These are phyloP conservation scores for Saururus chinensis DNA, from an alignment of 164 flowering plant genomes.

Conservation along the genomic window DNA sequence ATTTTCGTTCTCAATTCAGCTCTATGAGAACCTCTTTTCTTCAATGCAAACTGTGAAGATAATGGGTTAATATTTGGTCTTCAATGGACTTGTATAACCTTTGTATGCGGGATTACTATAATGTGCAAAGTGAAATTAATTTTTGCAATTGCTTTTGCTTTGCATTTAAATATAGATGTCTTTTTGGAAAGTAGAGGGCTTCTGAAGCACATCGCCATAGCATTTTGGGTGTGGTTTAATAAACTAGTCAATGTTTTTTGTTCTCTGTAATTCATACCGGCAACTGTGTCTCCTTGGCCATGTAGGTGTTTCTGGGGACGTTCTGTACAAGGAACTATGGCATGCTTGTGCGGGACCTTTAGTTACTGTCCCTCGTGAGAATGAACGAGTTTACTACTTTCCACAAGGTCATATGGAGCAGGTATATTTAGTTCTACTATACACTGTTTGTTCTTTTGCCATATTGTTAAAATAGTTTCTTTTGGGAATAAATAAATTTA, in stretches of 20 bases:
- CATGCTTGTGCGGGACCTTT: slow-evolving; percentile 94
- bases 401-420: slow-evolving; percentile 97
- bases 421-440: slow-evolving; percentile 21
- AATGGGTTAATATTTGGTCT: too few relatives aligned
- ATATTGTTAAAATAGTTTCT: too few relatives aligned
- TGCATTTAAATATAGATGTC: background rate
- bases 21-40: too few relatives aligned
- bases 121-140: too few relatives aligned
- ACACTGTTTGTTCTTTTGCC: background rate
- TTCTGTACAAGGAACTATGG: slow-evolving; percentile 73
- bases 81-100: too few relatives aligned
- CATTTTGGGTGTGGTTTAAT: background rate
- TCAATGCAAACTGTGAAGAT: too few relatives aligned
- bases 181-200: too few relatives aligned
- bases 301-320: slow-evolving; percentile 30
- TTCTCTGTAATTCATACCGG: background rate
- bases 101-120: too few relatives aligned
- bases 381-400: slow-evolving; percentile 84
- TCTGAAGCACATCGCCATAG: background rate
- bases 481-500: too few relatives aligned
- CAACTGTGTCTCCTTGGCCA: background rate
- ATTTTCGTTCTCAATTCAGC: too few relatives aligned
- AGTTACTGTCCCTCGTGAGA: slow-evolving; percentile 70
- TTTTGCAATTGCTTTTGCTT: background rate
- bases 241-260: background rate